Evolutionary conservation across 2,329 filamentous ascomycete genomes (phyloP), one percentile per base, ranked within the genome.

Genomic region (Colletotrichum lindemuthianum): DNA sequence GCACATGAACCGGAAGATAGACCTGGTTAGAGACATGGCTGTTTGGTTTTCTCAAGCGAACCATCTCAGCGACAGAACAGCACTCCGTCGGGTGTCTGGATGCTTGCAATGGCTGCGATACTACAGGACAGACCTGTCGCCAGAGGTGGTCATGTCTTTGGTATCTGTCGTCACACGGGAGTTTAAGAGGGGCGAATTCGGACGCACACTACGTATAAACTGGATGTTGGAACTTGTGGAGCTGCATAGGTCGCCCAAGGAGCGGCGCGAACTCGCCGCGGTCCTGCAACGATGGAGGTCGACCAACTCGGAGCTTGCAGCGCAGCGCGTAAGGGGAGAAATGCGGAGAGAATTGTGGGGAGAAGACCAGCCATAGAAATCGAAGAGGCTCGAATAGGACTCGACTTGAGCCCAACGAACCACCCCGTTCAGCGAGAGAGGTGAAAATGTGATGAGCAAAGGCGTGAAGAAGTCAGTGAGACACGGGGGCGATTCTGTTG

Each of bases 131-230:
- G 57, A 73, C n/a, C 71, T 76, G 8, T 65, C 69, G 6, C 10
- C 15, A 11, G 55, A 68, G 15, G 68, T 71, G 9, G 63, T 80
- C 15, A 67, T 66, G 47, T 69, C 68, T 39, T 40, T 78, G n/a
- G 60, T 72, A 7, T 57, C 67, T 6, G 60, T 75, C 2, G 61
- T 77, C 16, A 70, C 74, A 4, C 68, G 72, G 9, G 78, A 80
- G 60, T 69, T 81, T 5, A 72, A 74, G 37, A 63, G 64, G 40
- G 77, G 77, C 6, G 66, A 69, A n/a, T 60, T 59, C 24, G 79
- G 78, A 3, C 71, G 77, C 13, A 72, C 68, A 7, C 41, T 60
- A 11, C 73, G 76, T 9, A 56, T 79, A 37, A 39, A 65, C 43
- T 78, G 75, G 71, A 56, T 78, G 9, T 43, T 75, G 39, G 51